phyloP scores from a whole-genome alignment of 2,329 filamentous ascomycete species.

The Verticillium tricorpus region DNA sequence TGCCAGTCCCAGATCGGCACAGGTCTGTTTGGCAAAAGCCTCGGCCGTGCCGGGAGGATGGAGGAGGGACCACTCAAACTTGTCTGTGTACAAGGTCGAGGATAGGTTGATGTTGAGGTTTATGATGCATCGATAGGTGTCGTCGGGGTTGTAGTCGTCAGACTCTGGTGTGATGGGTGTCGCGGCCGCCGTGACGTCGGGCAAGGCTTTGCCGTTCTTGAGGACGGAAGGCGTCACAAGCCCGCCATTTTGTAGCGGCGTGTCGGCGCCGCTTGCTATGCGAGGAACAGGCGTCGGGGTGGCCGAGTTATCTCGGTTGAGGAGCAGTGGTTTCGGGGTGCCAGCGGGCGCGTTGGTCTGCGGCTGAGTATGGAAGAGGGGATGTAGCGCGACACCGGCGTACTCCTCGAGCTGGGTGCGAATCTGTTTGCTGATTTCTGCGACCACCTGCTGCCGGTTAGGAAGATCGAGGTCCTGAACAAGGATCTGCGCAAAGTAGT shows the following conservation, averaged over 20 bases:
- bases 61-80: constrained; percentile 94
- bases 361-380: constrained; percentile 70
- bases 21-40: constrained; percentile 86
- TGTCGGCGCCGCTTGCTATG: constrained; percentile 46
- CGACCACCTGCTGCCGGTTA: constrained; percentile 62
- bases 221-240: constrained; percentile 44
- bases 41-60: constrained; percentile 91
- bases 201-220: constrained; percentile 35
- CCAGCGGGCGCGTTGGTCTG: constrained; percentile 11
- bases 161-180: constrained; percentile 59
- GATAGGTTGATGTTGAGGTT: constrained; percentile 87
- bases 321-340: constrained; percentile 23
- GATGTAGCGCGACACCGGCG: constrained; percentile 87
- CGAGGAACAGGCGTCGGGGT: constrained; percentile 21
- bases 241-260: constrained; percentile 49
- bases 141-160: constrained; percentile 81
- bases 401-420: constrained; percentile 94
- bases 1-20: constrained; percentile 81
- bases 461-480: constrained; percentile 93
- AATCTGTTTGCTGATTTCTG: constrained; percentile 89
- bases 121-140: constrained; percentile 91
- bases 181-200: constrained; percentile 66
- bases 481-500: constrained; percentile 87
- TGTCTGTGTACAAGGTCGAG: constrained; percentile 90
- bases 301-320: constrained; percentile 34